Percentiles rank a stretch among this genome's conserved stretches.
Conservation (phyloP, 345 rosid genomes). For the sweet orange (Citrus sinensis) region DNA sequence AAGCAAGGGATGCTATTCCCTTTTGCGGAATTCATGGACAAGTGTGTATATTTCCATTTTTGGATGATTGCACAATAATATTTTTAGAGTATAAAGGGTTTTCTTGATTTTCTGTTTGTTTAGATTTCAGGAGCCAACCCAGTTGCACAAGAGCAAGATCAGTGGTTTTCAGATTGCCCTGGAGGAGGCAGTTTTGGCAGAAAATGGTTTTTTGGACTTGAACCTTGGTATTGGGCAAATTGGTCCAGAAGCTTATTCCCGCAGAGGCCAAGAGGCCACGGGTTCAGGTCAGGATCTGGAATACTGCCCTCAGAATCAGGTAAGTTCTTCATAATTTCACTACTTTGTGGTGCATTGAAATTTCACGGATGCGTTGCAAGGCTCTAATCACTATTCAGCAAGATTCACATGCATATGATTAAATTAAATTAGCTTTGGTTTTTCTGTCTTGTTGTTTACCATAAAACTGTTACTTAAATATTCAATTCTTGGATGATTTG, state of each 20-base stretch:
- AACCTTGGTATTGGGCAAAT: slow-evolving; percentile 30
- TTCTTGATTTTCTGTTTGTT: slow-evolving; percentile 16
- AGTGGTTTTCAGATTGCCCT: slow-evolving; percentile 77
- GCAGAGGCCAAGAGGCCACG: slow-evolving; percentile 23
- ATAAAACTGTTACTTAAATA: neutral
- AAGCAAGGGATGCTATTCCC: slow-evolving; percentile 92
- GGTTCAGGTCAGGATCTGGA: slow-evolving; percentile 44
- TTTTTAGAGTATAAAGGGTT: slow-evolving; percentile 12
- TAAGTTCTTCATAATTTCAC: slow-evolving; percentile 20
- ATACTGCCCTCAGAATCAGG: slow-evolving; percentile 39
- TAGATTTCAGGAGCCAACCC: slow-evolving; percentile 81
- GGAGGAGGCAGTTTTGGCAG: slow-evolving; percentile 82
- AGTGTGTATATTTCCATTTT: slow-evolving; percentile 37
- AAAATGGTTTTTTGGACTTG: slow-evolving; percentile 48
- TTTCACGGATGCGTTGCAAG: neutral
- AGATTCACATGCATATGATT: too few species aligned
- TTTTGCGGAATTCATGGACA: slow-evolving; percentile 68
- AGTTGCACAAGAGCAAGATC: slow-evolving; percentile 67
- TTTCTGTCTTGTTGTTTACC: neutral
- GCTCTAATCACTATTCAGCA: neutral
- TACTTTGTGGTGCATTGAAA: neutral
- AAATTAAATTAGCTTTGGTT: neutral
- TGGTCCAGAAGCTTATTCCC: slow-evolving; percentile 40
- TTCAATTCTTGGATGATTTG: neutral
- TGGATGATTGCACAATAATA: neutral